phyloP scores from a whole-genome alignment of 2,329 filamentous ascomycete species.

The Akanthomyces dipterigenus region DNA sequence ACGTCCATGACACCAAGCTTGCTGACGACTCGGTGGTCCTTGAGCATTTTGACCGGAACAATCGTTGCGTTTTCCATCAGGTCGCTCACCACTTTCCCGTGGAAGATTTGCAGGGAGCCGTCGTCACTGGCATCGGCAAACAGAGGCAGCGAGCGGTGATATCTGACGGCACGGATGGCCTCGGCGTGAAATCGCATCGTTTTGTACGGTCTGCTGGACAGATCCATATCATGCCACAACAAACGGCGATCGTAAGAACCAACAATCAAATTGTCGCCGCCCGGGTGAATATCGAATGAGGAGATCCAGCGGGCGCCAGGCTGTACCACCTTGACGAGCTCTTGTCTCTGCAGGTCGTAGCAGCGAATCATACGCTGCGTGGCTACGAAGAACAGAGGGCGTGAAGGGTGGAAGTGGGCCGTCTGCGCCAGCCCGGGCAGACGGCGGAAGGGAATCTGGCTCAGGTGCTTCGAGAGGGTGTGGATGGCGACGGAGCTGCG shows the following conservation, averaged over 20 bases:
- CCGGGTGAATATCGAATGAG: constrained; percentile 85
- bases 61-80: constrained; percentile 95
- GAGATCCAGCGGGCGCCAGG: constrained; percentile 92
- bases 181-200: constrained; percentile 91
- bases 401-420: constrained; percentile 88
- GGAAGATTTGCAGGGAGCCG: constrained; percentile 90
- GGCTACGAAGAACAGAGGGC: constrained; percentile 91
- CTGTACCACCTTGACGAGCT: constrained; percentile 86
- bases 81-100: constrained; percentile 90
- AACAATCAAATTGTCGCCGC: constrained; percentile 89
- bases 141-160: constrained; percentile 74
- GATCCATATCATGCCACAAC: constrained; percentile 93
- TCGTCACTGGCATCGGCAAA: constrained; percentile 96
- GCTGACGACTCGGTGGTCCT: constrained; percentile 79
- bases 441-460: constrained; percentile 84
- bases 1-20: constrained; percentile 88
- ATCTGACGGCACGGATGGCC: constrained; percentile 83
- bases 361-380: constrained; percentile 89
- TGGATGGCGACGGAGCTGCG: constrained; percentile 84
- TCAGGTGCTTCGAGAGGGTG: constrained; percentile 89
- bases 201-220: constrained; percentile 87
- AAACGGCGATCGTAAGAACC: constrained; percentile 91
- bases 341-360: constrained; percentile 88
- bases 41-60: constrained; percentile 89
- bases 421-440: constrained; percentile 72